phyloP scores from a whole-genome alignment of 2,329 filamentous ascomycete species.

The Phialocephala subalpina region DNA sequence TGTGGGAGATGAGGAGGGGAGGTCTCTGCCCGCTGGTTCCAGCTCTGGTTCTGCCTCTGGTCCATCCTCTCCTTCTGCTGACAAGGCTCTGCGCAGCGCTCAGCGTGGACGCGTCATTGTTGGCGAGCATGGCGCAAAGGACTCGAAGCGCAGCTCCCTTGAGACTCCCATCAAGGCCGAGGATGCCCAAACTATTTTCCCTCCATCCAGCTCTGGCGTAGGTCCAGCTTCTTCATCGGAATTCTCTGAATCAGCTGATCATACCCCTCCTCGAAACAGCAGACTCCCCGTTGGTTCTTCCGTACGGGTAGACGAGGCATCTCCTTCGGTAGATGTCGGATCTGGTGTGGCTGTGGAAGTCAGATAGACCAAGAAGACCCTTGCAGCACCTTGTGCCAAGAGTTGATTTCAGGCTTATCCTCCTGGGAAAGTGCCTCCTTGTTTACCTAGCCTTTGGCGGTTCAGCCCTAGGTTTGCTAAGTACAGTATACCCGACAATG shows the following conservation, averaged over 20 bases:
- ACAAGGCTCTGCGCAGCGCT: conserved; percentile 21
- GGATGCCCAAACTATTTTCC: conserved; percentile 44
- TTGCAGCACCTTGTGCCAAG: too few relatives aligned
- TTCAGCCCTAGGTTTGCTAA: too few relatives aligned
- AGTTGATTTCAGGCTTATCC: too few relatives aligned
- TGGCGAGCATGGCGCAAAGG: conserved; percentile 27
- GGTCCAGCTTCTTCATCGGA: conserved; percentile 2
- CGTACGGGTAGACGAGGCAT: conserved; percentile 16
- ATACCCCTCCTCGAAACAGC: conserved; percentile 5
- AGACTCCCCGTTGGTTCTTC: neutral
- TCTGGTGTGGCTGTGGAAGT: too few relatives aligned
- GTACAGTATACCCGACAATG: too few relatives aligned
- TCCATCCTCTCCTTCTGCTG: conserved; percentile 26
- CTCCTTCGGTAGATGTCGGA: conserved; percentile 25
- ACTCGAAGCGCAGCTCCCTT: conserved; percentile 5
- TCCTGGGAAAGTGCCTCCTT: too few relatives aligned
- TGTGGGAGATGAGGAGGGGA: too few relatives aligned
- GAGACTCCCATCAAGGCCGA: conserved; percentile 33
- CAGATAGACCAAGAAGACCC: too few relatives aligned
- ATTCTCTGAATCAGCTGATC: conserved; percentile 6
- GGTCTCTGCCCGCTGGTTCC: conserved; percentile 40
- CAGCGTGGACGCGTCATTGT: conserved; percentile 28
- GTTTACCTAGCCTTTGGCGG: too few relatives aligned
- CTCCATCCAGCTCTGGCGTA: conserved; percentile 58
- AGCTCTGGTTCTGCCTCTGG: conserved; percentile 30